Evolutionary conservation across 495 filamentous ascomycete genomes (phyloP).

Genomic region (Aspergillus bertholletiae): DNA sequence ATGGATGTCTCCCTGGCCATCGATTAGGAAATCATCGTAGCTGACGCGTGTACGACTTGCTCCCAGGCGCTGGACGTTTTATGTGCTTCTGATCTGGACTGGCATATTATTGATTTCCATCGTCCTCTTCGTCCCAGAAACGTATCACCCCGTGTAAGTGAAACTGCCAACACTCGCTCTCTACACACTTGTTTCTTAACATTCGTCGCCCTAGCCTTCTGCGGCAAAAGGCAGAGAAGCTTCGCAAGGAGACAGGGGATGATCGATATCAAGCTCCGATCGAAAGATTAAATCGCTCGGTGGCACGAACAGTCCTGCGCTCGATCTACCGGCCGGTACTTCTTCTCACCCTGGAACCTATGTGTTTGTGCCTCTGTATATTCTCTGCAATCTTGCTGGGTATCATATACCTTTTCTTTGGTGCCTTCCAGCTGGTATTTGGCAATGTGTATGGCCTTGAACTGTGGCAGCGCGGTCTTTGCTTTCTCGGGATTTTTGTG

Average conservation of each 20-base stretch:
- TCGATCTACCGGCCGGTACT: conserved; percentile 79
- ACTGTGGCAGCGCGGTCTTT: conserved; percentile 76
- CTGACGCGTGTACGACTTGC: conserved; percentile 8
- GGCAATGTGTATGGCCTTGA: conserved; percentile 70
- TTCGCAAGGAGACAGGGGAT: conserved; percentile 77
- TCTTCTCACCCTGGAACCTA: conserved; percentile 79
- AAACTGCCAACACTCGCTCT: background rate
- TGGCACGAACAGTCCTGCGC: conserved; percentile 63
- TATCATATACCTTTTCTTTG: conserved; percentile 92
- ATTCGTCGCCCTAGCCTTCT: conserved; percentile 57
- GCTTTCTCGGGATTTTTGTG: conserved; percentile 77
- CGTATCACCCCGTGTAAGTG: conserved; percentile 69
- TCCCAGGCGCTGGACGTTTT: conserved; percentile 79
- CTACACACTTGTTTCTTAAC: background rate
- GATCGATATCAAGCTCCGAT: conserved; percentile 75
- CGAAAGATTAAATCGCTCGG: conserved; percentile 70
- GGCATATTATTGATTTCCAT: conserved; percentile 58
- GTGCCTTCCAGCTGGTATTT: conserved; percentile 87
- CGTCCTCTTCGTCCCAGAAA: conserved; percentile 78
- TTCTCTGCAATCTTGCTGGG: conserved; percentile 84
- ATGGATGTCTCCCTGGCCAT: conserved; percentile 3
- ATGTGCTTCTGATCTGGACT: conserved; percentile 81
- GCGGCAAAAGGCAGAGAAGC: conserved; percentile 63
- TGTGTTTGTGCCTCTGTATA: conserved; percentile 80
- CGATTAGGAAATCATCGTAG: background rate